A percentile compares a stretch with the other conserved stretches of the same genome.
Conservation (phyloP, 768 basidiomycete genomes). For the Lactarius hatsudake region DNA sequence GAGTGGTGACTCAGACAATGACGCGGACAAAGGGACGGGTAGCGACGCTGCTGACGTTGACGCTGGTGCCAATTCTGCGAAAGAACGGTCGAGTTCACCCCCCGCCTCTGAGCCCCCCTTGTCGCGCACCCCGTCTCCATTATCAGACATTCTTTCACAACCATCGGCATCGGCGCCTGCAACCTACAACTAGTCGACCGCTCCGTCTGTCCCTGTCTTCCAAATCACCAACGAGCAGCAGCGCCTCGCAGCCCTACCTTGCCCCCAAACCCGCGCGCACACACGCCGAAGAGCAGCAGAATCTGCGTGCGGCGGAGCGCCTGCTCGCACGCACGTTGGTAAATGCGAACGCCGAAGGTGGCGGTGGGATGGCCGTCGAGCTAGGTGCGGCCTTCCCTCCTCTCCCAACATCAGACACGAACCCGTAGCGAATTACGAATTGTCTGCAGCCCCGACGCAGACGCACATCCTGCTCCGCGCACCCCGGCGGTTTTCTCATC, state of each 20-base stretch:
- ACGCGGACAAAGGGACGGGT: constrained; percentile 20
- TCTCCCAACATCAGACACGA: background rate
- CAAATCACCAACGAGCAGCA: constrained; percentile 15
- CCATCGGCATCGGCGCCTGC: constrained; percentile 15
- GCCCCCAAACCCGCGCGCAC: constrained; percentile 18
- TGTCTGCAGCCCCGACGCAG: constrained; percentile 44
- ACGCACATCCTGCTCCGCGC: constrained; percentile 48
- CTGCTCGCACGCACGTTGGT: constrained; percentile 46
- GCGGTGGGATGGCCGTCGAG: constrained; percentile 42
- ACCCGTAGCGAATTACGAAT: background rate
- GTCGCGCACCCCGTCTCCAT: constrained; percentile 33
- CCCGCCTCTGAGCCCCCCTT: constrained; percentile 31
- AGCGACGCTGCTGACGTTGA: constrained; percentile 12
- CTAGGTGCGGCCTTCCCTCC: constrained; percentile 34
- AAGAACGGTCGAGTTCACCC: constrained; percentile 17
- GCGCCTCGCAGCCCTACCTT: constrained; percentile 12
- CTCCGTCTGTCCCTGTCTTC: constrained; percentile 20
- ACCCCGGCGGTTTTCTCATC: constrained; percentile 46
- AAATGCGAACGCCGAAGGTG: constrained; percentile 43
- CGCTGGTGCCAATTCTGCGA: constrained; percentile 5
- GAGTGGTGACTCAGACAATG: constrained; percentile 20
- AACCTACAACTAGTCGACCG: constrained; percentile 19
- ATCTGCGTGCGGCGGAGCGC: constrained; percentile 38
- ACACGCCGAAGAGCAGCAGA: constrained; percentile 38
- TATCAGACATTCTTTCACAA: constrained; percentile 11